Conservation (phyloP, 1,284 basidiomycete species). For the Paramarasmius palmivorus region DNA sequence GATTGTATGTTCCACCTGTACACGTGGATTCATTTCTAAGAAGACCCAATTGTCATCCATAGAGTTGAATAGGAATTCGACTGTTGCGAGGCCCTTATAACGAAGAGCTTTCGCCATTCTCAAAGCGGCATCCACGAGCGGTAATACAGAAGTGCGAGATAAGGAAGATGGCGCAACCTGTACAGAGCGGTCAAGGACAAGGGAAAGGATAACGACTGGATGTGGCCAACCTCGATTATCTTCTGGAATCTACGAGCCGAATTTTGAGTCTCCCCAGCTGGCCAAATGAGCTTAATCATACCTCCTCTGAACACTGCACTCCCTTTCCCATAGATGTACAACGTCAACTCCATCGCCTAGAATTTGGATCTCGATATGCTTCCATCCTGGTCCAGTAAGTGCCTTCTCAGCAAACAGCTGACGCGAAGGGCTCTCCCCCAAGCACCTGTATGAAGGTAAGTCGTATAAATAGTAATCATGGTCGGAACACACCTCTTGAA, state of each 20-base stretch:
- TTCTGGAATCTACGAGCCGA: conserved; percentile 42
- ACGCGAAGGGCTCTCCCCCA: conserved; percentile 40
- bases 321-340: conserved; percentile 38
- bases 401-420: conserved; percentile 41
- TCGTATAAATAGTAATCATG: neutral
- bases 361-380: conserved; percentile 37
- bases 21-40: conserved; percentile 37
- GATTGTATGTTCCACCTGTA: conserved; percentile 41
- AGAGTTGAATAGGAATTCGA: conserved; percentile 34
- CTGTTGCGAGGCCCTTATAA: conserved; percentile 36
- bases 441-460: conserved; percentile 26
- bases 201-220: neutral
- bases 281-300: conserved; percentile 9
- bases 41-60: conserved; percentile 32
- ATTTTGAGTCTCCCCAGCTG: too few relatives aligned
- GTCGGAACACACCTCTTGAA: conserved; percentile 36
- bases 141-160: conserved; percentile 21
- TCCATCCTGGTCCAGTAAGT: conserved; percentile 35
- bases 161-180: conserved; percentile 35
- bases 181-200: neutral
- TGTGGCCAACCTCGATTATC: conserved; percentile 30
- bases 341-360: conserved; percentile 34
- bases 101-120: conserved; percentile 30
- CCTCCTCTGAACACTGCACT: conserved; percentile 39
- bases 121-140: conserved; percentile 29